Evolutionary conservation across 2,329 filamentous ascomycete species (phyloP).

Genomic region (Pseudogymnoascus sp.): DNA sequence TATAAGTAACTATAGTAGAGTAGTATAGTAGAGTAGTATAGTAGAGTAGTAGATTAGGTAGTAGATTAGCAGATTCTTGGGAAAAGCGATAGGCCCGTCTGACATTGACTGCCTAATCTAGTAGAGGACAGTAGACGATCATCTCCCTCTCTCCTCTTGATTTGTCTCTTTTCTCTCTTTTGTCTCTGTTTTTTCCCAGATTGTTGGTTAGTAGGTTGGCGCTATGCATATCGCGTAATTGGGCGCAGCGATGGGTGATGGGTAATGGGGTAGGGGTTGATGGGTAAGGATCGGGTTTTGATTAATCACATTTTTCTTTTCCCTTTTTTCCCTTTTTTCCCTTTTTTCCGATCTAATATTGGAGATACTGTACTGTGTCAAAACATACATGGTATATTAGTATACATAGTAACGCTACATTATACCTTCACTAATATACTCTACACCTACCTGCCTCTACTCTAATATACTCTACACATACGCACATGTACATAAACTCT

Average conservation of each 20-base stretch:
- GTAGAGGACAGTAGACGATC: neutral
- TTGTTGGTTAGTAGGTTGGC: neutral
- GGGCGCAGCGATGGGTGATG: neutral
- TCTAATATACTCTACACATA: neutral
- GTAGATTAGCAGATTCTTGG: too few species aligned
- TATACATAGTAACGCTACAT: neutral
- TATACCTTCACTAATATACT: neutral
- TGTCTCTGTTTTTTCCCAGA: neutral
- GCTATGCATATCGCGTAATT: neutral
- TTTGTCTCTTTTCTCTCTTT: neutral
- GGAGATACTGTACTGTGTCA: neutral
- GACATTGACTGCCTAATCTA: neutral
- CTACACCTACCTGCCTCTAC: neutral
- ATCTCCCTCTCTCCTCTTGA: neutral
- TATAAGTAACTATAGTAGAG: neutral
- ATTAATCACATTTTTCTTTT: neutral
- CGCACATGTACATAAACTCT: neutral
- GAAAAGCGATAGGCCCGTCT: neutral
- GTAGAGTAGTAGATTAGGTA: too few species aligned
- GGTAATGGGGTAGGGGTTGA: neutral
- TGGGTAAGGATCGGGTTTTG: neutral
- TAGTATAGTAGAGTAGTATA: too few species aligned
- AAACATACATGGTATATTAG: neutral
- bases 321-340: neutral
- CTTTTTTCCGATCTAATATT: neutral